Base-by-base conservation (phyloP, 768 basidiomycete species). In the Basidioascus undulatus region DNA sequence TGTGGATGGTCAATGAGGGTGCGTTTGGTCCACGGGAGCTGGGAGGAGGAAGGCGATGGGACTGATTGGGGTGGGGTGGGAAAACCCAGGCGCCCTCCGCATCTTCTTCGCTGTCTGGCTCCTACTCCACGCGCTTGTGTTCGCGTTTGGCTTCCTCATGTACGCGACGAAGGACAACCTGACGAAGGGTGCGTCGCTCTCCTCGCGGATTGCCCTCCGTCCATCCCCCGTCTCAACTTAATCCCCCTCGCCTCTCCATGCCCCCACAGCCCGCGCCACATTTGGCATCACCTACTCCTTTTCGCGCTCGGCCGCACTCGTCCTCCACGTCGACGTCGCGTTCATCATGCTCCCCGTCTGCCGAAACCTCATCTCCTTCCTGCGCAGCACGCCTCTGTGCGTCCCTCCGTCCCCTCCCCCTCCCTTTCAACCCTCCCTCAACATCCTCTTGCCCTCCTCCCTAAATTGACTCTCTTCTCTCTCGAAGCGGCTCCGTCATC, bases 1-100 rank as follows among this genome's bases (percentile, higher is more conserved):
- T 72, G n/a, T 89, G 84, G 84, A 77, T 83, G 76, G 81, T 86
- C 57, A 86, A 87, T 55, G 84, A 87, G 54, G 86, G 86, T 51
- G 32, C 38, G 58, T 23, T 19, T 15, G 42, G 44, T 3, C 21
- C 41, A n/a, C 6, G 31, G 5, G 9, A 16, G 21, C 31, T 47
- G 37, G 43, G n/a, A 36, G 18, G 7, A 42, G 39, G 6, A 27
- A 13, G 40, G 35, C 27, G 11, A 13, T 13, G 21, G 40, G 11
- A 41, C 20, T 37, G 39, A 44, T 15, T 9, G 9, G 2, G 10
- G 10, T 30, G 9, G 10, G 9, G 9, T 15, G 28, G 10, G 28
- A 9, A 30, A 30, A 9, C 16, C 8, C 28, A 55, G 55, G 57
- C 5, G 72, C 76, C 12, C 67, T 68, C 33, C 65, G 69, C 40